Conservation (phyloP, 345 rosid species). For the Gossypioides kirkii region DNA sequence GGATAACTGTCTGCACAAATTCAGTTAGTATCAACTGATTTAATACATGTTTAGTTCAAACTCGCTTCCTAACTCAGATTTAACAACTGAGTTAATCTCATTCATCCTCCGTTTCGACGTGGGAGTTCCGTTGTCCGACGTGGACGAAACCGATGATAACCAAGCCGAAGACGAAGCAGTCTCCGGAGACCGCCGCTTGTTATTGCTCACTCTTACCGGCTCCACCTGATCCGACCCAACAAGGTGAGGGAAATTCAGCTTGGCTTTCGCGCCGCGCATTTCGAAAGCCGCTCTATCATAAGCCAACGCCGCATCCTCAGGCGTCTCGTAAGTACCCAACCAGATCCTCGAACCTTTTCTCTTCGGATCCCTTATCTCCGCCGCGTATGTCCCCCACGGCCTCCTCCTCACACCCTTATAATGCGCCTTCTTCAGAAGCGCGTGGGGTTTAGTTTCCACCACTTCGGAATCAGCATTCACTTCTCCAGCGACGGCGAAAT, state of each 20-base stretch:
- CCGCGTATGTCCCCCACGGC: constrained; percentile 71
- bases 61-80: neutral
- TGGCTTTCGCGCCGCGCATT: constrained; percentile 32
- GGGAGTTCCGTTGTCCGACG: constrained; percentile 4
- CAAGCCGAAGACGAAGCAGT: neutral
- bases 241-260: constrained; percentile 34
- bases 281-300: constrained; percentile 31
- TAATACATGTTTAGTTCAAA: neutral
- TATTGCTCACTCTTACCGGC: constrained; percentile 21
- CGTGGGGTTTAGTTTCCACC: neutral
- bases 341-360: constrained; percentile 60
- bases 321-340: constrained; percentile 61
- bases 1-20: too few relatives aligned
- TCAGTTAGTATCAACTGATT: neutral
- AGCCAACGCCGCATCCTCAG: constrained; percentile 40
- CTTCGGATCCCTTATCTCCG: constrained; percentile 61
- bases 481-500: neutral
- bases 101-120: neutral
- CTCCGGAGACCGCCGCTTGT: constrained; percentile 31
- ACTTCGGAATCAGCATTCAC: neutral
- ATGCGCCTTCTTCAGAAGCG: constrained; percentile 15
- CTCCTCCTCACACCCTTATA: constrained; percentile 45
- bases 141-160: neutral
- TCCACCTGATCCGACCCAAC: constrained; percentile 19
- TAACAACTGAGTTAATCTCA: neutral